Base-by-base conservation (phyloP, 2,329 filamentous ascomycete species). In the Apiospora marii region DNA sequence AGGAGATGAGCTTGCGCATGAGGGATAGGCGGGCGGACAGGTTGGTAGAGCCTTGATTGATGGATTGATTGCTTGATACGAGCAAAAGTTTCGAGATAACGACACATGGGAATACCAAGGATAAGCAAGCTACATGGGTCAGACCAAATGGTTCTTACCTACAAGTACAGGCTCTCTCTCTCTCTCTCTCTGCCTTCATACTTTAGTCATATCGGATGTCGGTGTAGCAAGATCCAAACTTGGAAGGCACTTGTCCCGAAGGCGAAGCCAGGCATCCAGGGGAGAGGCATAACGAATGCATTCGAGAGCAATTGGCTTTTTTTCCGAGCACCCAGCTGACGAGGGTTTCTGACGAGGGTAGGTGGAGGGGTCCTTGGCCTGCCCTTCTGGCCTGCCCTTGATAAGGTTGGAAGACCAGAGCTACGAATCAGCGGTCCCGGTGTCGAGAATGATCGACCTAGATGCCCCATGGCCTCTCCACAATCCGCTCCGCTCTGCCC, bases 291-390 rank as follows among this genome's bases (percentile, higher is more conserved):
- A 72, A 46, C 72, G 74, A 76, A 73, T 75, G 71, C 73, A 75
- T 75, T 74, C 58, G 73, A 75, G 73, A 75, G 73, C 73, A 74
- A 75, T 75, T 73, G 71, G 70, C 69, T 41, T 41, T 72, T 53
- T 1, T 27, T 3, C 12, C 5, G n/a, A n/a, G n/a, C 22, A 8
- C 10, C 53, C 27, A 58, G 51, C 51, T 58, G 51, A 58, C 51
- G 51, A 58, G 51, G 51, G 22, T 58, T 58, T 58, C 27, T 58
- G 27, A 58, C 51, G 51, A 58, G 51, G 51, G 27, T 58, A 27
- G 51, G 27, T 58, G 51, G 51, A 58, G 51, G 51, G 51, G 51
- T 58, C 51, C 51, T 58, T 22, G 51, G 51, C 51, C 51, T 58
- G 16, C 13, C 27, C 34, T 61, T 41, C n/a, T 22, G 51, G 51